Base-by-base conservation (phyloP, 2,329 filamentous ascomycete genomes). In the Verticillium klebahnii region DNA sequence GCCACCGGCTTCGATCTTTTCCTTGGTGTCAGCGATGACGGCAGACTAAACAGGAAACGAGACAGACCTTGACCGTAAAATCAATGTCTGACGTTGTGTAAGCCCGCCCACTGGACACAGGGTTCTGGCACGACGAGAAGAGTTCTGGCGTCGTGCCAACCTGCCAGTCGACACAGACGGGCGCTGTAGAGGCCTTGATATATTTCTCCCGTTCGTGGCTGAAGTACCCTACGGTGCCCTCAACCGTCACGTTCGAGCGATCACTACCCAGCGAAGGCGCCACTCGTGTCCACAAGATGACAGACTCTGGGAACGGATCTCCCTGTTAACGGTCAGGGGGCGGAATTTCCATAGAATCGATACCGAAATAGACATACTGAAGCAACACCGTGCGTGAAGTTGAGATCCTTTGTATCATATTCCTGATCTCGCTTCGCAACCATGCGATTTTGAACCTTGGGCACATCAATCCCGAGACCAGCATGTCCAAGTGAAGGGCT, bases 81-180 rank as follows among this genome's bases (percentile, higher is more conserved):
- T 93, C 90, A 57, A 92, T 85, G 70, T 92, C 89, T 1, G 85
- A 89, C 39, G 83, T 89, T 0, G 90, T 92, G 69, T 87, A 91
- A 1, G 82, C 87, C 39, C 75, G 82, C 5, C 89, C 89, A 1
- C 76, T 77, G 58, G 82, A 78, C 2, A 85, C 83, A 8, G 84
- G 75, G 2, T 77, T 69, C 12, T 74, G 73, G 36, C 83, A 76
- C 2, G 63, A 60, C 1, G 69, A 63, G 23, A 75, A 74, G 11
- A 12, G 11, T 4, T 37, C 15, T 37, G 36, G 36, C 36, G 36
- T 37, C 36, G 7, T 37, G 15, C 80, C 79, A 19, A 91, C 82
- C 62, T 82, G 83, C 79, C 86, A 92, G 39, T 87, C 80, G 0
- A 92, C 81, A 67, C 89, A 92, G 36, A 91, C 80, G 0, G 89